Evolutionary conservation across 2,329 filamentous ascomycete genomes (phyloP).

Genomic region (Apiospora marii): DNA sequence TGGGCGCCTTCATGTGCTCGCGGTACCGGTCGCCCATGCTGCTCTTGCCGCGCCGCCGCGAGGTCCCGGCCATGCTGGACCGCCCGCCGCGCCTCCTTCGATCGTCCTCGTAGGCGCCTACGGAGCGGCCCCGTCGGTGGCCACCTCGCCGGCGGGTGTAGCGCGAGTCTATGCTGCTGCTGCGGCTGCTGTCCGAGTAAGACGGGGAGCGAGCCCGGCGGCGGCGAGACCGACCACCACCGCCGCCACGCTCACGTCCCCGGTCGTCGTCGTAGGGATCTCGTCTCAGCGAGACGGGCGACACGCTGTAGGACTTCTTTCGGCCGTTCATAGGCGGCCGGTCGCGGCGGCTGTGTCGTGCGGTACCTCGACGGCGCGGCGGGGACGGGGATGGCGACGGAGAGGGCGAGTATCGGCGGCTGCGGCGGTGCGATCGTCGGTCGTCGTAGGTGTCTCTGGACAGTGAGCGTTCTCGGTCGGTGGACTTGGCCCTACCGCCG

Average conservation of each 20-base stretch:
- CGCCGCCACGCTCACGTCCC: slow-evolving; percentile 20
- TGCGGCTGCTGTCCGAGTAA: slow-evolving; percentile 17
- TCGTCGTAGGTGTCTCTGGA: slow-evolving; percentile 26
- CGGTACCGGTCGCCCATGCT: slow-evolving; percentile 19
- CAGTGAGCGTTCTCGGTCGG: slow-evolving; percentile 33
- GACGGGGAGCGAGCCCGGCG: slow-evolving; percentile 29
- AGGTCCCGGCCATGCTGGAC: slow-evolving; percentile 18
- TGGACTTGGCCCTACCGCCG: slow-evolving; percentile 30
- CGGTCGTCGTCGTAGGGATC: neutral
- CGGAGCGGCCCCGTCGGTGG: slow-evolving; percentile 27
- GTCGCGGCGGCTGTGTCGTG: slow-evolving; percentile 12
- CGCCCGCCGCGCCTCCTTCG: neutral
- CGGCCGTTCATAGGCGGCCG: slow-evolving; percentile 24
- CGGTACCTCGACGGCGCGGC: slow-evolving; percentile 20
- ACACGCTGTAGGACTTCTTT: slow-evolving; percentile 28
- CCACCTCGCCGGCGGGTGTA: slow-evolving; percentile 10
- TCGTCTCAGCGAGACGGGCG: slow-evolving; percentile 18
- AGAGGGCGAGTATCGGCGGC: slow-evolving; percentile 26
- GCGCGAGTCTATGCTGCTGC: slow-evolving; percentile 10
- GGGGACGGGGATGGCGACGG: slow-evolving; percentile 29
- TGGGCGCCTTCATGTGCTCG: slow-evolving; percentile 26
- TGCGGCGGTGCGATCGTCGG: slow-evolving; percentile 19
- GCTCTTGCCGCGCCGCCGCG: neutral
- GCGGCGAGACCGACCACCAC: slow-evolving; percentile 16
- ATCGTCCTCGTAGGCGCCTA: neutral